Base-by-base conservation (phyloP, 306 rosid genomes). In the Lathyrus oleraceus region DNA sequence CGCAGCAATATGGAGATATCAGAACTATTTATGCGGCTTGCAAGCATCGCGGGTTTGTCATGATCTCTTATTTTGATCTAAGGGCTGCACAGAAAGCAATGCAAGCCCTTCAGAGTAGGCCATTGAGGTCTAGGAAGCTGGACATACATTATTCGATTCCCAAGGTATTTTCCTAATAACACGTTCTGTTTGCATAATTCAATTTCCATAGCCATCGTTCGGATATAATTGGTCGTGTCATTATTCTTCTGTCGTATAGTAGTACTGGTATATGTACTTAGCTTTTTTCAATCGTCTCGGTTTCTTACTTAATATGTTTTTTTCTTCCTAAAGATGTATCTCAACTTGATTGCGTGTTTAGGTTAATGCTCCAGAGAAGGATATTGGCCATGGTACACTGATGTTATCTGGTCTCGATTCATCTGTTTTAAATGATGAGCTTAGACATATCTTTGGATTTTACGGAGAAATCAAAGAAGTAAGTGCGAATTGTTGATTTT, bases 61-160 rank as follows among this genome's bases (percentile, higher is more conserved):
- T 90, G 94, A 84, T 90, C 63, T 81, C 89, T 53, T 90, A 90
- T 74, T 82, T 76, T 77, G 96, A 90, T 73, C 48, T 85, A 64
- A 86, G 91, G 81, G 85, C 96, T 13, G 87, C 96, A 64, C 91
- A 78, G 73, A 82, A 84, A 70, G 91, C 96, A 64, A 83, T 85
- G 81, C 78, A 72, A 73, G 74, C 85, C 28, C 94, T 90, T 57
- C 96, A 90, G 74, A 85, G 70, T 69, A 85, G 74, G 78, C 74
- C 88, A 64, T 57, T 87, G 81, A 82, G 82, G 82, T 72, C 79
- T 70, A 77, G 91, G 88, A 85, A 86, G 71, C 94, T 90, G 10
- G 96, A 90, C 68, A 87, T 90, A 72, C 96, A 90, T 77, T 90
- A 86, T 81, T 90, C 94, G 14, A 81, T 87, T 77, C 94, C 94